Evolutionary conservation across 306 rosid species (phyloP), one percentile per base, ranked within the genome.

Genomic region (Trifolium dubium): DNA sequence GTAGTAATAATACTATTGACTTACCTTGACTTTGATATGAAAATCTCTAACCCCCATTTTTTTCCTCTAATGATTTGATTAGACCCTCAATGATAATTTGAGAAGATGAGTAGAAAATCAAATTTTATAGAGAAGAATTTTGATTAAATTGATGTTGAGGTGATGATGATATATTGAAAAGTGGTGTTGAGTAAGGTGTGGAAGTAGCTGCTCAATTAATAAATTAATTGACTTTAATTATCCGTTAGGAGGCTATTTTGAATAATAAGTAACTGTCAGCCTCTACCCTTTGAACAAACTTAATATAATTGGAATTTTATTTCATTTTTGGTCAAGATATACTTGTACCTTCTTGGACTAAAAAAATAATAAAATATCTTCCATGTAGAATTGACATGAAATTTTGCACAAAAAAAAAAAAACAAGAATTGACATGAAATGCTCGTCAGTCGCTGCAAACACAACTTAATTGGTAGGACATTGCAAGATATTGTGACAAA

Each of bases 1-100:
- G 23, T 23, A 23, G 23, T 23, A 23, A 23, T 23, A 23, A 23
- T 23, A 23, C 23, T 12, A 55, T 41, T 1, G 39, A 44, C 30
- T 15, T 80, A 83, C 84, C 84, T 83, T 83, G 68, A 83, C 37
- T 11, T 67, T 83, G 74, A 83, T 71, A 46, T n/a, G 87, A 59
- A 83, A 74, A 47, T 83, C 84, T 67, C 76, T 83, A 2, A 72
- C 15, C 34, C 77, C 84, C 87, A 80, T 79, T 31, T 49, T 71
- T 54, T 39, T 53, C 23, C 30, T 40, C 34, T 12, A 13, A 56
- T 23, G 47, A 58, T 60, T 46, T 50, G 75, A 17, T 39, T 9
- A 18, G 43, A 44, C 4, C 65, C 50, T 64, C 19, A 17, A 30
- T 39, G 68, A 67, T 50, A 49, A 35, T 60, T 19, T 73, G 12